Evolutionary conservation across 768 basidiomycete genomes (phyloP).

Genomic region (Rhizopogon vesiculosus): DNA sequence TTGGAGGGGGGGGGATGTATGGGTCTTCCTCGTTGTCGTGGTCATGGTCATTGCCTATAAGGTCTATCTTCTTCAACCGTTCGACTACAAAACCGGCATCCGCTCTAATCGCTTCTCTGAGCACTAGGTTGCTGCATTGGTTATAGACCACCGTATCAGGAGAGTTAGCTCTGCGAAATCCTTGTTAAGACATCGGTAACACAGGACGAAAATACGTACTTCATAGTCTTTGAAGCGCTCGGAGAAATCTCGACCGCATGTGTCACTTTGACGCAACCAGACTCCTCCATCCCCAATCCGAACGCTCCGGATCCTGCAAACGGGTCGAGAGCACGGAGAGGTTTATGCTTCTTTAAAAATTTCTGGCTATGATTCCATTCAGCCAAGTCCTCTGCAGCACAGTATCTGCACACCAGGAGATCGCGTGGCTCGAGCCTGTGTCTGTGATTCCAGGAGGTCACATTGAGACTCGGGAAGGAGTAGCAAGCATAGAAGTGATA

Average conservation of each 20-base stretch:
- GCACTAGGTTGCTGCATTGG: conserved; percentile 63
- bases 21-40: conserved; percentile 12
- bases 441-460: conserved; percentile 34
- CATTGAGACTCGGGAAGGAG: conserved; percentile 37
- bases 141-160: conserved; percentile 55
- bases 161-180: conserved; percentile 34
- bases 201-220: conserved; percentile 32
- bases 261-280: conserved; percentile 52
- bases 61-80: conserved; percentile 28
- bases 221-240: conserved; percentile 63
- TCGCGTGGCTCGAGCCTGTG: conserved; percentile 27
- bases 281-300: conserved; percentile 49
- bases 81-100: conserved; percentile 33
- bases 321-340: conserved; percentile 34
- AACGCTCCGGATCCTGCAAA: conserved; percentile 57
- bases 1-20: conserved; percentile 36
- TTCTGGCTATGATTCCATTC: conserved; percentile 26
- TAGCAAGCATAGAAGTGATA: conserved; percentile 57
- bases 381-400: conserved; percentile 28
- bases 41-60: too few relatives aligned
- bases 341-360: conserved; percentile 23
- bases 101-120: conserved; percentile 53
- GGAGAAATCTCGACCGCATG: conserved; percentile 74
- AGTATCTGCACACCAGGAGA: conserved; percentile 43
- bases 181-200: neutral